Evolutionary conservation across 257 asterid genomes (phyloP).

Genomic region (Oldenlandia corymbosa): DNA sequence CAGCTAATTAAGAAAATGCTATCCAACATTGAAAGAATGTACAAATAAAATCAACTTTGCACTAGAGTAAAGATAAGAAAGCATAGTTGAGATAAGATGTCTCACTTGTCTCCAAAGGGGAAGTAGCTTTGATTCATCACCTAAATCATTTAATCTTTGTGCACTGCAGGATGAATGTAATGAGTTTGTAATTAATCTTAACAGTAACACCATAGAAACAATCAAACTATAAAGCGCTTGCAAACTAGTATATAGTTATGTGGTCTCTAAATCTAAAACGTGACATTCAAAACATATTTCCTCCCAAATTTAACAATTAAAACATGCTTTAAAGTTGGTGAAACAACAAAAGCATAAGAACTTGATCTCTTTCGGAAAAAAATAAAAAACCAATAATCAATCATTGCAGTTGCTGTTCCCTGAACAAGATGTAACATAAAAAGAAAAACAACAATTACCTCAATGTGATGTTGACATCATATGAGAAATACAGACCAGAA

Average conservation of each 20-base stretch:
- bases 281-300: not conserved
- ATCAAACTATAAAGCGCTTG: not conserved
- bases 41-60: not conserved
- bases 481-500: conserved; percentile 79
- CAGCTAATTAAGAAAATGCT: not conserved
- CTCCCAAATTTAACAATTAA: conserved; percentile 7
- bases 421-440: not conserved
- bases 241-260: not conserved
- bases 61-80: conserved; percentile 1
- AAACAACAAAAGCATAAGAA: not conserved
- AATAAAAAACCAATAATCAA: not conserved
- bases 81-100: conserved; percentile 1
- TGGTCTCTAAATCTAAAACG: not conserved
- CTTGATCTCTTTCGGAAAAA: not conserved
- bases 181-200: not conserved
- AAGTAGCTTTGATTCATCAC: conserved; percentile 88
- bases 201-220: not conserved
- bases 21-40: not conserved
- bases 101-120: conserved; percentile 99
- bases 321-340: not conserved
- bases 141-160: conserved; percentile 78
- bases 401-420: not conserved
- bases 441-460: conserved; percentile 39
- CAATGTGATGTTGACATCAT: conserved; percentile 82
- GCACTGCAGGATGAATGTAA: conserved; percentile 41